Evolutionary conservation across 305 asterid species (phyloP).

Genomic region (Petunia hybrid): DNA sequence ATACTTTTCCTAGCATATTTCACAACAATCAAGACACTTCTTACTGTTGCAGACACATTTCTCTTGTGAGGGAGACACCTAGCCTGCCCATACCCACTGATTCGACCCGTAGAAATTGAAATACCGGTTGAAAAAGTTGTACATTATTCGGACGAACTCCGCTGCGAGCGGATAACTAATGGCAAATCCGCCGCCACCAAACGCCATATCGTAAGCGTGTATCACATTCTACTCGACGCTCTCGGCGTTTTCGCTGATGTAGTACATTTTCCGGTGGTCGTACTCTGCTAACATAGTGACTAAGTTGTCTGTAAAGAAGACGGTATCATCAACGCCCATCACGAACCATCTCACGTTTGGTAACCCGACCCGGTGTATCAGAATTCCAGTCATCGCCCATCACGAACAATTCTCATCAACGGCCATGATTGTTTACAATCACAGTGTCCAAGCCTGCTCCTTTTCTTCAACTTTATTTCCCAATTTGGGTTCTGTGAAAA

Average conservation of each 20-base stretch:
- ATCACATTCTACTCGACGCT: conserved; percentile 79
- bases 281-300: conserved; percentile 69
- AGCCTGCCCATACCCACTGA: conserved; percentile 93
- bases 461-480: not conserved
- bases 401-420: conserved; percentile 81
- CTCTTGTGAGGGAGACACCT: conserved; percentile 69
- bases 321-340: conserved; percentile 96
- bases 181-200: conserved; percentile 93
- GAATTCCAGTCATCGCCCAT: too few relatives aligned
- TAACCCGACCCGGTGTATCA: conserved; percentile 62
- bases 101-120: conserved; percentile 85
- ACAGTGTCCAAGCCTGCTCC: conserved; percentile 31
- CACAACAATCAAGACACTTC: too few relatives aligned
- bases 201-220: conserved; percentile 90
- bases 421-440: conserved; percentile 69
- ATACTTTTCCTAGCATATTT: too few relatives aligned
- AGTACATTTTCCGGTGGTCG: conserved; percentile 76
- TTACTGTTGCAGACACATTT: too few relatives aligned
- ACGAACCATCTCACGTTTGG: conserved; percentile 88
- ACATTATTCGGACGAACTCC: conserved; percentile 58
- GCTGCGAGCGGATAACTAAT: conserved; percentile 78
- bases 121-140: conserved; percentile 75
- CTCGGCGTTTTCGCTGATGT: conserved; percentile 84
- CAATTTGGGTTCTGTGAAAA: conserved; percentile 38
- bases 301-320: conserved; percentile 73